Base-by-base conservation (phyloP, 768 basidiomycete genomes). In the Suillus placidus region DNA sequence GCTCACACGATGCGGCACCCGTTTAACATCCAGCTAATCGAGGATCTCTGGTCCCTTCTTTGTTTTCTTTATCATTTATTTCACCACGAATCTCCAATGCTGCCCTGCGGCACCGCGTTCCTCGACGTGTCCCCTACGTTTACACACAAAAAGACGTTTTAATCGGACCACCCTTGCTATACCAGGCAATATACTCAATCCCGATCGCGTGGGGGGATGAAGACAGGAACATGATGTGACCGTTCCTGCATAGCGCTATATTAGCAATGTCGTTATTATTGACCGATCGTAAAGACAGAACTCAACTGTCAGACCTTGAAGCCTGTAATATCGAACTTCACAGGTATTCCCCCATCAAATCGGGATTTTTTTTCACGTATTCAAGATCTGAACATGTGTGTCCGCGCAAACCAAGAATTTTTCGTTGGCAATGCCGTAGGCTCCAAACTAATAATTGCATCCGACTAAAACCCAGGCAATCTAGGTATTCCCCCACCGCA, bases 51-150 rank as follows among this genome's bases (percentile, higher is more conserved):
- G 4, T 51, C 14, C 51, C 64, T 56, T 49, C 60, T 62, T 66
- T 62, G 34, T 62, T 45, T 16, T 49, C 16, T 38, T 9, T 9
- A 35, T 35, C 26, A 26, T n/a, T n/a, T n/a, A n/a, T n/a, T n/a
- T n/a, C n/a, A n/a, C n/a, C n/a, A n/a, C n/a, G n/a, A n/a, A n/a
- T n/a, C n/a, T n/a, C n/a, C n/a, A n/a, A n/a, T n/a, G n/a, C n/a
- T n/a, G n/a, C n/a, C n/a, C 40, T 16, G 18, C 45, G 47, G 49
- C 23, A 70, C 73, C 73, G 73, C 69, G 12, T 71, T 60, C 66
- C 72, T 71, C 72, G 70, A 64, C 45, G 38, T 49, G 42, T 34
- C 49, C 30, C 54, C 32, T 26, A 42, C 64, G 51, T 66, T 74
- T 72, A 76, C 69, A 66, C 68, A 60, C n/a, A 47, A 47, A 47